Percentiles rank a stretch among this genome's conserved stretches.
Evolutionary conservation across 2,329 filamentous ascomycete genomes (phyloP).

Genomic region (Phaeosphaeriaceae sp.): DNA sequence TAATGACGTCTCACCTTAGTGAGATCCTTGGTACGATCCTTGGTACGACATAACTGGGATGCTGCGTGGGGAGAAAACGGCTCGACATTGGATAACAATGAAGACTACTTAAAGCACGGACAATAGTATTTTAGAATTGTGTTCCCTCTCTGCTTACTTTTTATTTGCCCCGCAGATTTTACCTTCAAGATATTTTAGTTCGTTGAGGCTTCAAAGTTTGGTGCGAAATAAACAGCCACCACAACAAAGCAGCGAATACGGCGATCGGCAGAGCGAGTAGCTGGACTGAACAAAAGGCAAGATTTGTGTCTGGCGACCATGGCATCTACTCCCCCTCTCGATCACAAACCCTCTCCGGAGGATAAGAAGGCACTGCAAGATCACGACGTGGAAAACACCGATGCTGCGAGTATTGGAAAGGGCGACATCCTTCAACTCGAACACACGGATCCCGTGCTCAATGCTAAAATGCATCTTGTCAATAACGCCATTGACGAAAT

Average conservation of each 20-base stretch:
- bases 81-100: not conserved
- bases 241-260: no score
- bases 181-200: no score
- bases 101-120: not conserved
- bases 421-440: conserved; percentile 64
- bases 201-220: no score
- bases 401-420: conserved; percentile 30
- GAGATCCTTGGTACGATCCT: not conserved
- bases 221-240: no score
- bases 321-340: no score
- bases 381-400: conserved; percentile 13
- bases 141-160: no score
- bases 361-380: conserved; percentile 13
- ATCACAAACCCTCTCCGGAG: not conserved
- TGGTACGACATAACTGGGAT: not conserved
- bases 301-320: no score
- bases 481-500: conserved; percentile 59
- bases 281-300: no score
- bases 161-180: no score
- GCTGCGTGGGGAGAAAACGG: conserved; percentile 1
- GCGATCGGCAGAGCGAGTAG: no score
- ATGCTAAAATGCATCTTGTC: conserved; percentile 71
- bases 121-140: no score
- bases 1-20: not conserved
- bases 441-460: conserved; percentile 66